These are phyloP conservation scores for Penicillium simplicissimum DNA, from an alignment of 495 filamentous ascomycete genomes.

Conservation along the genomic window DNA sequence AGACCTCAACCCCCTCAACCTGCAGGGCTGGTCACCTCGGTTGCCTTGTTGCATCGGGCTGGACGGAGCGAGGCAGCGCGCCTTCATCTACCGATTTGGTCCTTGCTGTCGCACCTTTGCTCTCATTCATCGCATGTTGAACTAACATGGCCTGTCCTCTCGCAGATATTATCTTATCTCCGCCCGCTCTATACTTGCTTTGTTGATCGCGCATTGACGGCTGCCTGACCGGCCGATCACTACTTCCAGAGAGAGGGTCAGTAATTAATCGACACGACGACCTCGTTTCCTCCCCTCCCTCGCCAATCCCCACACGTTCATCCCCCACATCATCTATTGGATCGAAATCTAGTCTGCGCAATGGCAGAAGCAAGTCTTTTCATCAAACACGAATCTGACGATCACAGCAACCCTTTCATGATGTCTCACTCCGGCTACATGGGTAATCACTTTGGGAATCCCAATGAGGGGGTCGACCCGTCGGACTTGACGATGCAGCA, in stretches of 20 bases:
- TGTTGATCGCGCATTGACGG: slow-evolving; percentile 12
- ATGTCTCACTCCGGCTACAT: slow-evolving; percentile 63
- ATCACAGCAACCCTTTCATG: slow-evolving; percentile 56
- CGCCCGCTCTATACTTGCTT: slow-evolving; percentile 3
- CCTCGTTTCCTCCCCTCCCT: slow-evolving; percentile 4
- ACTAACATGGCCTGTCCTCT: slow-evolving; percentile 13
- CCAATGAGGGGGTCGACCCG: slow-evolving; percentile 73
- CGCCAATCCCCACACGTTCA: not conserved
- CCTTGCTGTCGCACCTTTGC: not conserved
- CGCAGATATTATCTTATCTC: slow-evolving; percentile 12
- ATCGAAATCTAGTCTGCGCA: slow-evolving; percentile 13
- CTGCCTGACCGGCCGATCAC: slow-evolving; percentile 13
- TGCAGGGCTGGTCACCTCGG: slow-evolving; percentile 1
- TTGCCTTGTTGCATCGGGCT: slow-evolving; percentile 21
- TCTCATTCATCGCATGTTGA: not conserved
- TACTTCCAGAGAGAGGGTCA: slow-evolving; percentile 26
- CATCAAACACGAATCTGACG: slow-evolving; percentile 78
- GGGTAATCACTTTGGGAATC: slow-evolving; percentile 66
- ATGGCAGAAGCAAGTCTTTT: slow-evolving; percentile 58
- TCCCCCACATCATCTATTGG: not conserved
- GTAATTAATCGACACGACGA: slow-evolving; percentile 23
- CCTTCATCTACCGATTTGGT: slow-evolving; percentile 13
- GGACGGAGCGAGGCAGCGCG: slow-evolving; percentile 7
- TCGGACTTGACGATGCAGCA: slow-evolving; percentile 77
- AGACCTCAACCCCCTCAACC: not conserved